Evolutionary conservation across 805 yeast species (phyloP), one percentile per base, ranked within the genome.

Genomic region (Metschnikowia santaceciliae): DNA sequence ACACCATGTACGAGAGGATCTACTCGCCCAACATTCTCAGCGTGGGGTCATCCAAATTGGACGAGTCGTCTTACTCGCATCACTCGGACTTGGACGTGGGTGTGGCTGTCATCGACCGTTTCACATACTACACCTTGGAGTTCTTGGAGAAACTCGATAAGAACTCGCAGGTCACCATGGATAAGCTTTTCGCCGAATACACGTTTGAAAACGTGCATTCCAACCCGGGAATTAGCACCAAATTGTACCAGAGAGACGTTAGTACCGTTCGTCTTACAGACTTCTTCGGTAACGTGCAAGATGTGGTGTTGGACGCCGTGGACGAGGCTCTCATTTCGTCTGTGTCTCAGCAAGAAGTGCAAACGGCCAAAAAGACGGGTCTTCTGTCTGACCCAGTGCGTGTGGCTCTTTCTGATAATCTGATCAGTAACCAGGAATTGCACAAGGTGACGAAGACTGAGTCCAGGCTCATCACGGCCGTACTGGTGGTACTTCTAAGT

Each of bases 51-150:
- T 87, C 96, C 8, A 86, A 79, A 57, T 55, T 89, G 6, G 96
- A 86, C 49, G 97, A 94, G 69, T 84, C 92, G 46, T 89, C 96
- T 2, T 94, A 90, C 64, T 90, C 97, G 1, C 98, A 94, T 62
- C 96, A 90, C 66, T 89, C 97, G 1, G 99, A 94, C 66, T 81
- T 86, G 42, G 97, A 92, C 61, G 82, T 94, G 45, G 99, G 99
- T 6, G 98, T 94, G 47, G 97, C 99, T 0, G 97, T 94, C 11
- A 94, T 94, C 62, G 99, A 94, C 67, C 76, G 99, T 60, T 94
- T 94, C 72, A 94, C 99, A 0, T 91, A 90, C 67, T 90, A 82
- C 69, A 91, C 90, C 48, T 76, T 94, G 58, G 97, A 90, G 52
- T 94, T 84, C 63, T 76, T 94, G 62, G 99, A 92, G 69, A 75